A percentile compares a stretch with the other conserved stretches of the same genome.
phyloP scores from a whole-genome alignment of 768 basidiomycete species.

The Xerocomellus dryophilus region DNA sequence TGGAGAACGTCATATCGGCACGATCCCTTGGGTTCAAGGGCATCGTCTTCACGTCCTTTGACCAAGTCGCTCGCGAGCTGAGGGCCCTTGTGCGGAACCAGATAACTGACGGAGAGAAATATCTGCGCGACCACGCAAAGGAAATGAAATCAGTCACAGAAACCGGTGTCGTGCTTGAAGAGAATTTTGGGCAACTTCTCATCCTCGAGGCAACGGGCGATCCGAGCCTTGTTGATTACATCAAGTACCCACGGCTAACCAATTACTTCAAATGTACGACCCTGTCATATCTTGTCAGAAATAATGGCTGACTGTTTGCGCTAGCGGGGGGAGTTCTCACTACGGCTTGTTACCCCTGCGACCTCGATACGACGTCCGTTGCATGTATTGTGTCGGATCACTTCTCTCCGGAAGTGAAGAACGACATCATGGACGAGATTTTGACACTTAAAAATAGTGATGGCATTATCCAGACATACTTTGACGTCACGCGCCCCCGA shows the following conservation, averaged over 20 bases:
- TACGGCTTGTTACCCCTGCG: conserved; percentile 12
- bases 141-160: conserved; percentile 12
- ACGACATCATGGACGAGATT: conserved; percentile 25
- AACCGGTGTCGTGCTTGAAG: conserved; percentile 7
- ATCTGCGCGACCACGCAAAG: conserved; percentile 11
- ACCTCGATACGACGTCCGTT: conserved; percentile 21
- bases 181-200: conserved; percentile 19
- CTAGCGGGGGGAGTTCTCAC: conserved; percentile 10
- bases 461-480: conserved; percentile 14
- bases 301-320: background rate
- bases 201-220: conserved; percentile 20
- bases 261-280: conserved; percentile 22
- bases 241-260: conserved; percentile 15
- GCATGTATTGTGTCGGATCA: conserved; percentile 19
- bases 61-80: conserved; percentile 14
- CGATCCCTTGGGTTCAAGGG: conserved; percentile 21
- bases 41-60: conserved; percentile 18
- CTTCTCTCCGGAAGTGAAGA: conserved; percentile 10
- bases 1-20: conserved; percentile 21
- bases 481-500: conserved; percentile 11
- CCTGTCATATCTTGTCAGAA: background rate
- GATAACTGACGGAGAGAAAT: conserved; percentile 12
- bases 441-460: conserved; percentile 14
- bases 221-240: conserved; percentile 17
- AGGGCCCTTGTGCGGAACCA: conserved; percentile 16